Conservation (phyloP, 345 rosid species). For the Salix purpurea region DNA sequence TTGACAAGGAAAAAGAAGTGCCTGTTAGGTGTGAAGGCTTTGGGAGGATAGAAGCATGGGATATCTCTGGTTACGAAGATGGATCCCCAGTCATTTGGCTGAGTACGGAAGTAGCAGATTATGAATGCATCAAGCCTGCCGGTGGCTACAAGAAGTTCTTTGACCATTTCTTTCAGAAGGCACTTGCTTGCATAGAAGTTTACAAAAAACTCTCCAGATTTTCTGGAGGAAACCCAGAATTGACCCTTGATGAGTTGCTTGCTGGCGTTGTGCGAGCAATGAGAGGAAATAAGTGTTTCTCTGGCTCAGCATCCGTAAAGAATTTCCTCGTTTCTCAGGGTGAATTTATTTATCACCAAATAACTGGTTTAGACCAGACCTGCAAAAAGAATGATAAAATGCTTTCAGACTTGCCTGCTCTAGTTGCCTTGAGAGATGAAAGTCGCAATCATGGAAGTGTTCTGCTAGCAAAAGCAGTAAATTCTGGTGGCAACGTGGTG, state of each 20-base stretch:
- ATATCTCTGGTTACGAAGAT: slow-evolving; percentile 28
- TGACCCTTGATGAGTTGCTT: slow-evolving; percentile 28
- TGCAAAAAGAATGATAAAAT: slow-evolving; percentile 17
- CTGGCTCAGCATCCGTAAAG: slow-evolving; percentile 17
- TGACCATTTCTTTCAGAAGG: slow-evolving; percentile 24
- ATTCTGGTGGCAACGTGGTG: slow-evolving; percentile 15
- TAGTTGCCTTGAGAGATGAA: slow-evolving; percentile 20
- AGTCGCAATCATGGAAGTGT: slow-evolving; percentile 8
- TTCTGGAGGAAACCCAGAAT: slow-evolving; percentile 23
- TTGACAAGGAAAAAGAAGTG: slow-evolving; percentile 14
- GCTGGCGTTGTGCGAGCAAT: slow-evolving; percentile 32
- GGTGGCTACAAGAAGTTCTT: slow-evolving; percentile 16
- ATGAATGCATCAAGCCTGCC: slow-evolving; percentile 26
- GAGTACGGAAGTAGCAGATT: slow-evolving; percentile 25
- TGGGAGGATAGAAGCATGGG: slow-evolving; percentile 30
- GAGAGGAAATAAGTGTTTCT: slow-evolving; percentile 22
- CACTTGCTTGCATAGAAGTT: slow-evolving; percentile 19
- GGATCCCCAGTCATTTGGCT: slow-evolving; percentile 30
- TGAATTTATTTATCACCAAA: slow-evolving; percentile 26
- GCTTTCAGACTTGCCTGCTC: slow-evolving; percentile 18
- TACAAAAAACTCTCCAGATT: slow-evolving; percentile 25
- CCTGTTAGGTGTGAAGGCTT: slow-evolving; percentile 24
- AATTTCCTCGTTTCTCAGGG: slow-evolving; percentile 27
- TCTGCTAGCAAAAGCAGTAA: slow-evolving; percentile 6
- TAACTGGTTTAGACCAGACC: slow-evolving; percentile 23